phyloP scores from a whole-genome alignment of 805 yeast genomes.

The Starmerella stigmatis region DNA sequence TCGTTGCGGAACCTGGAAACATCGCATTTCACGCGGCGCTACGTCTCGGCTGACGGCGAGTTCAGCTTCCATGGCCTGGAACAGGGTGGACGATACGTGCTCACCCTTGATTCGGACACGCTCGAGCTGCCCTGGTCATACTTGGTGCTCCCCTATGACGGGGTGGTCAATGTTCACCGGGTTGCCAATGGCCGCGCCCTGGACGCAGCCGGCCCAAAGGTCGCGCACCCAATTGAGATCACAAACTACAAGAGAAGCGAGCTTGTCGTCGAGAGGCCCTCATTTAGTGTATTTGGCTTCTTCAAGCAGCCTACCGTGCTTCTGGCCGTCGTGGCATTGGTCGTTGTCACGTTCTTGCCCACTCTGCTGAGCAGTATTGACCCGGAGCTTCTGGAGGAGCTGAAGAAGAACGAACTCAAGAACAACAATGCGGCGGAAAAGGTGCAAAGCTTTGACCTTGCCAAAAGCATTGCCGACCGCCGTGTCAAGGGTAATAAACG shows the following conservation, averaged over 20 bases:
- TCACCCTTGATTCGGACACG: conserved; percentile 19
- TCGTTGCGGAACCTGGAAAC: conserved; percentile 12
- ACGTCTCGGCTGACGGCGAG: conserved; percentile 16
- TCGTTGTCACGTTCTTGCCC: conserved; percentile 30
- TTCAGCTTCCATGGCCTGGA: conserved; percentile 15
- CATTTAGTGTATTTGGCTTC: conserved; percentile 28
- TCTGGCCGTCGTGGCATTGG: conserved; percentile 28
- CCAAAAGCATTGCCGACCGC: conserved; percentile 27
- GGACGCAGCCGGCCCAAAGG: conserved; percentile 27
- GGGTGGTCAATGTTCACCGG: conserved; percentile 25
- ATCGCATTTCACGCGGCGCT: conserved; percentile 4
- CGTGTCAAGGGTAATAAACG: conserved; percentile 1
- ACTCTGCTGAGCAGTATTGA: conserved; percentile 28
- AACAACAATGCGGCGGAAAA: conserved; percentile 14
- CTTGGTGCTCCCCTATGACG: conserved; percentile 12
- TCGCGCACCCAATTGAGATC: conserved; percentile 28
- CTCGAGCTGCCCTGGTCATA: conserved; percentile 13
- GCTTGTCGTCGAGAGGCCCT: conserved; percentile 23
- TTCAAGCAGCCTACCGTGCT: conserved; percentile 32
- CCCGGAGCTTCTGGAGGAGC: conserved; percentile 30
- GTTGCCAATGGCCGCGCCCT: conserved; percentile 27
- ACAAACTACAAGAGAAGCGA: conserved; percentile 13
- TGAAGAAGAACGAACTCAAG: conserved; percentile 24
- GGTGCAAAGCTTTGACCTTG: conserved; percentile 27
- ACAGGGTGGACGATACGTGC: conserved; percentile 14